Base-by-base conservation (phyloP, 768 basidiomycete genomes). In the Auricularia sp. region DNA sequence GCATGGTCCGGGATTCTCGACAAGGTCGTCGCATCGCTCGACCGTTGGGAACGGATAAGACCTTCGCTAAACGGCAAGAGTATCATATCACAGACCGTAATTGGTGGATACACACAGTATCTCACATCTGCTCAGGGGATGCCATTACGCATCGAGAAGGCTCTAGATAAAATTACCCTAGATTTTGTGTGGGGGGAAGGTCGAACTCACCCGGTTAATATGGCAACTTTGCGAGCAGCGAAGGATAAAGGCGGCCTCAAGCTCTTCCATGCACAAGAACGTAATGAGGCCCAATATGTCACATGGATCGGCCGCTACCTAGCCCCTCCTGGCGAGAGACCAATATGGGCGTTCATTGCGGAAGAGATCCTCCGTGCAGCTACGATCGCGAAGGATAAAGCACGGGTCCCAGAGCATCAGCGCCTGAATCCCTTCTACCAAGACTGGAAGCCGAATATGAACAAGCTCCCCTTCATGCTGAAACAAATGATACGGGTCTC, bases 1-100 rank as follows among this genome's bases (percentile, higher is more conserved):
- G 42, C 36, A 36, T 68, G 68, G 68, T n/a, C 39, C 2, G 16
- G 44, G 3, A 63, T 65, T 1, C 18, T 67, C 18, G 64, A 68
- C 18, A 65, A 65, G n/a, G 61, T 67, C n/a, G 39, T 35, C 4
- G 37, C 5, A 34, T 18, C 34, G 8, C 54, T 61, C 1, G 36
- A 62, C 3, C 29, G 21, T 29, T 68, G 67, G 68, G 34, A 13
- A 35, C 37, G 11, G 24, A 5, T 7, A 3, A 3, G 8, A 3
- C 56, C 34, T 5, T 4, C 56, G 21, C 56, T 5, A 5, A 4
- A 3, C 3, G 56, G 56, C 18, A 58, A 29, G 56, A 33, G 56
- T 33, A 21, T 58, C 29, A 3, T 58, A 3, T 3, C 24, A 3
- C 56, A 33, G 24, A 8, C 29, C 4, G 3, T 24, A 3, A 7